Evolutionary conservation across 2,329 filamentous ascomycete genomes (phyloP).

Genomic region (Diaporthe australafricana): DNA sequence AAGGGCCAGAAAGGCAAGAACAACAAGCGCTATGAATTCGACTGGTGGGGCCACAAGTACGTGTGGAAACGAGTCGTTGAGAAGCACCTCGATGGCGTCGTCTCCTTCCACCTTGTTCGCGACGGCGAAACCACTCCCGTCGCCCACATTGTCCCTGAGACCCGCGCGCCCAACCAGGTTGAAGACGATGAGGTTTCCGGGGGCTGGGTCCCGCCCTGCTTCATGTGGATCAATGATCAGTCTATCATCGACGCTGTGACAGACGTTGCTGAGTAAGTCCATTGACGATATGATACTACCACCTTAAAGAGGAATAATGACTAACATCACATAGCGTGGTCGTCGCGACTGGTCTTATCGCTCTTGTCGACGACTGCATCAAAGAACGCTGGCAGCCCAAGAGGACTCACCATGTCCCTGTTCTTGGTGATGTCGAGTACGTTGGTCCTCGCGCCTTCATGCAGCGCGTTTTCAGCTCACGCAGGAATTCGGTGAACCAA

Average conservation of each 20-base stretch:
- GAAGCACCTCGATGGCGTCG: constrained; percentile 70
- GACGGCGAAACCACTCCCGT: constrained; percentile 72
- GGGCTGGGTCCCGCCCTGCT: constrained; percentile 90
- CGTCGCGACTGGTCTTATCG: constrained; percentile 88
- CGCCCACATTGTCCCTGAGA: constrained; percentile 88
- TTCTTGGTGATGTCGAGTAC: constrained; percentile 51
- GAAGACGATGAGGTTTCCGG: constrained; percentile 80
- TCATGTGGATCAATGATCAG: constrained; percentile 88
- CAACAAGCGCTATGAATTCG: constrained; percentile 86
- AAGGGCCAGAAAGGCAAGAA: constrained; percentile 67
- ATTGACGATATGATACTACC: constrained; percentile 4
- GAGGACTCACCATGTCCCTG: constrained; percentile 53
- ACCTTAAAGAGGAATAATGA: constrained; percentile 39
- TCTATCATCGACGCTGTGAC: constrained; percentile 75
- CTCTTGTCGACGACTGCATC: constrained; percentile 92
- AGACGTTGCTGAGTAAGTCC: constrained; percentile 86
- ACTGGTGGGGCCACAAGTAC: constrained; percentile 92
- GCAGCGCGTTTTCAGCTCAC: constrained; percentile 49
- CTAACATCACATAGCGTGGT: constrained; percentile 73
- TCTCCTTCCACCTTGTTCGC: constrained; percentile 85
- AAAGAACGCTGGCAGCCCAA: constrained; percentile 76
- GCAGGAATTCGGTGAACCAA: constrained; percentile 41
- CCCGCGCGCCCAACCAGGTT: constrained; percentile 76
- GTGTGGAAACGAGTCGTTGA: constrained; percentile 82
- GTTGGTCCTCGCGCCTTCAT: constrained; percentile 50